A percentile compares a stretch with the other conserved stretches of the same genome.
phyloP scores from a whole-genome alignment of 495 filamentous ascomycete species.

The Elasticomyces elasticus region DNA sequence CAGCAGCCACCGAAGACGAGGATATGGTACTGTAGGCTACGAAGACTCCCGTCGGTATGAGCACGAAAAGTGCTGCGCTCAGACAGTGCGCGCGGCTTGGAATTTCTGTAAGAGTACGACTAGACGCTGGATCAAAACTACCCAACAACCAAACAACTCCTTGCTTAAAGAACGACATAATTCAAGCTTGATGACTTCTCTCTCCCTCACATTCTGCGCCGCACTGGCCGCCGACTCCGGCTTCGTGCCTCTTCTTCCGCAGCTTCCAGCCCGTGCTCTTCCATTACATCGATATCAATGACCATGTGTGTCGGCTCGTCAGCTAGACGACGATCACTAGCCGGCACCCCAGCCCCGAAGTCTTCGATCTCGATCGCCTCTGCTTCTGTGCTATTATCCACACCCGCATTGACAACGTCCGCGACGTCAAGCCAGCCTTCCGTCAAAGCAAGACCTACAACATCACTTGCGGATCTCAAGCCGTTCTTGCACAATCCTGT shows the following conservation, averaged over 20 bases:
- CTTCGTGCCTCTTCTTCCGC: neutral
- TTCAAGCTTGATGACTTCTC: too few species aligned
- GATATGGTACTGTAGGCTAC: neutral
- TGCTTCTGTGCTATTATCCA: neutral
- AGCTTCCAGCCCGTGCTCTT: conserved; percentile 6
- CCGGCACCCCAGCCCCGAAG: neutral
- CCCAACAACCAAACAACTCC: neutral
- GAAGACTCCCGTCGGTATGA: neutral
- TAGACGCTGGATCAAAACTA: neutral
- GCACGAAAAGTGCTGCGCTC: neutral
- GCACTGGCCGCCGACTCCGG: neutral
- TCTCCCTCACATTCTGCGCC: neutral
- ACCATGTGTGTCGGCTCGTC: neutral
- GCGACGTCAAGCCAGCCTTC: conserved; percentile 27
- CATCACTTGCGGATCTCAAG: conserved; percentile 23
- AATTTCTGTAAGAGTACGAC: neutral
- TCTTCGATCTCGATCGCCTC: neutral
- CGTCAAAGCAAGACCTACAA: conserved; percentile 28
- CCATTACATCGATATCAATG: conserved; percentile 9
- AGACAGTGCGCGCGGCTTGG: neutral
- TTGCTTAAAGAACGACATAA: too few species aligned
- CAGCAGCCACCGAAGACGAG: neutral
- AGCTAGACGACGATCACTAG: neutral
- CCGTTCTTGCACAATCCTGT: conserved; percentile 9
- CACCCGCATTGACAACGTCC: conserved; percentile 23